Base-by-base conservation (phyloP, 768 basidiomycete species). In the Lactifluus pinguis region DNA sequence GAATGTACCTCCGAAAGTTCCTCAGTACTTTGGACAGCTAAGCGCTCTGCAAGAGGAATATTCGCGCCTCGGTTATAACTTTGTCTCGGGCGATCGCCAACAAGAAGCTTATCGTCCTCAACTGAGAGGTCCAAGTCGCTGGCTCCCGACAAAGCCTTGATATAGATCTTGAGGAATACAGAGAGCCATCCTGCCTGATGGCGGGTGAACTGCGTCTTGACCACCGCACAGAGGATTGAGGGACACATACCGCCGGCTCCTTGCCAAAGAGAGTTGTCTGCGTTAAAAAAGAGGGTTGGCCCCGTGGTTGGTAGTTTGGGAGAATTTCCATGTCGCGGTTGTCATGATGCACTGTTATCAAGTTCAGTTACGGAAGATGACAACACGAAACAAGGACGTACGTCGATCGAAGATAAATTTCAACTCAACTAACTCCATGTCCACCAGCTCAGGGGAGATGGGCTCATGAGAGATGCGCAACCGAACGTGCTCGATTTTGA, bases 301-400 rank as follows among this genome's bases (percentile, higher is more conserved):
- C 71, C 45, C 69, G 74, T 0, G 89, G 88, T 67, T 95, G 92
- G 66, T 90, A 89, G 70, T 85, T 85, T 7, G 87, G 82, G 29
- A 95, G 73, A 50, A 93, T 84, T 42, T 78, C 77, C 66, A 87
- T 86, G 73, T 95, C 93, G 8, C 93, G 86, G 71, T 95, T 95
- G 71, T 95, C 93, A 57, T 85, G 78, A 64, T 93, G 88, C 58
- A 77, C 86, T 89, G 67, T 13, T n/a, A 58, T 44, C 51, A 3
- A 29, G n/a, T 62, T 41, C 38, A 13, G 60, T 44, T 34, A 4
- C 47, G 25, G 32, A 5, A 38, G 47, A 53, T n/a, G 25, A 17
- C 10, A 32, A 34, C 15, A 11, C 39, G 4, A 30, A 61, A 39
- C 7, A 41, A 55, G 42, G 11, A 75, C 82, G 60, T 65, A 87